Evolutionary conservation across 2,329 filamentous ascomycete species (phyloP).

Genomic region (Cordyceps militaris): DNA sequence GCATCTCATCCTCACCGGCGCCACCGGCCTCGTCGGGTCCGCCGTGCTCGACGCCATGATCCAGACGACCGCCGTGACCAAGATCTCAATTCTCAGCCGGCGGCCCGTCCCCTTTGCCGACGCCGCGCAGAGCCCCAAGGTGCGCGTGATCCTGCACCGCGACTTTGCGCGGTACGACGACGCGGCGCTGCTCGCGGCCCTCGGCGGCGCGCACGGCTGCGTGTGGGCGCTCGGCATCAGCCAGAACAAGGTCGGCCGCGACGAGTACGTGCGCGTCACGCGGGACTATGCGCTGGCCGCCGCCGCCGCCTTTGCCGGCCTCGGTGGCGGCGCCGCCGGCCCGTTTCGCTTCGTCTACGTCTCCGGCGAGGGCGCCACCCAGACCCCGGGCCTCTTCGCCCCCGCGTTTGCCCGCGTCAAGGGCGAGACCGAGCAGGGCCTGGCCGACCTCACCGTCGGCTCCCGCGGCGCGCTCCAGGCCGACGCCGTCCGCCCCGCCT

Average conservation of each 20-base stretch:
- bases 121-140: slow-evolving; percentile 47
- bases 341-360: slow-evolving; percentile 63
- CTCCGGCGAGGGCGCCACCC: slow-evolving; percentile 57
- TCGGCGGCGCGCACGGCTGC: slow-evolving; percentile 59
- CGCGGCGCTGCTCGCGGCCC: slow-evolving; percentile 44
- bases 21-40: slow-evolving; percentile 59
- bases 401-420: slow-evolving; percentile 57
- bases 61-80: slow-evolving; percentile 44
- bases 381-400: slow-evolving; percentile 47
- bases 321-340: slow-evolving; percentile 37
- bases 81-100: slow-evolving; percentile 62
- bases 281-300: slow-evolving; percentile 58
- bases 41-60: slow-evolving; percentile 56
- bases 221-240: slow-evolving; percentile 69
- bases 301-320: slow-evolving; percentile 49
- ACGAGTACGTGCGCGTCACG: slow-evolving; percentile 65
- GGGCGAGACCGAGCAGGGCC: slow-evolving; percentile 54
- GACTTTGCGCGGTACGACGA: slow-evolving; percentile 58
- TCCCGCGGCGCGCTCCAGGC: slow-evolving; percentile 40
- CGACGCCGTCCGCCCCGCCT: slow-evolving; percentile 51
- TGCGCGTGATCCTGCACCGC: slow-evolving; percentile 59
- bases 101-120: slow-evolving; percentile 58
- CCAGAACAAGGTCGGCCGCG: slow-evolving; percentile 50
- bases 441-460: slow-evolving; percentile 44
- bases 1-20: slow-evolving; percentile 63